phyloP scores from a whole-genome alignment of 495 filamentous ascomycete genomes.

The Hyphodiscus hymeniophilus region DNA sequence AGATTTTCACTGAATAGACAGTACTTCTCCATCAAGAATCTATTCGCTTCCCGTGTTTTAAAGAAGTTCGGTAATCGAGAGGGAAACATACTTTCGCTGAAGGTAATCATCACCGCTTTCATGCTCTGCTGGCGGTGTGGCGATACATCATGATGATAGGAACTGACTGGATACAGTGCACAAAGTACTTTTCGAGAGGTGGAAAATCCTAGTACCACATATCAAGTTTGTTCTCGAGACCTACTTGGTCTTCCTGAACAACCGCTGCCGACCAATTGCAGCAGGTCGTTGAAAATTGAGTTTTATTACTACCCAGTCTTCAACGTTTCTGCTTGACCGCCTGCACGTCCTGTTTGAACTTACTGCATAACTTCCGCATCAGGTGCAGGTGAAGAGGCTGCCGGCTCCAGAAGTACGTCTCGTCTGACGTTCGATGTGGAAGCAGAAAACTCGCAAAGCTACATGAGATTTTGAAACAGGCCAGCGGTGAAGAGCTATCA shows the following conservation, averaged over 20 bases:
- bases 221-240: no score
- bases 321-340: conserved; percentile 9
- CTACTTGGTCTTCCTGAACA: no score
- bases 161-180: conserved; percentile 1
- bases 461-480: conserved; percentile 11
- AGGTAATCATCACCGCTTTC: conserved; percentile 10
- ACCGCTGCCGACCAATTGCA: background rate
- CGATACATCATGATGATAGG: conserved; percentile 2
- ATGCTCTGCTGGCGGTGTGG: conserved; percentile 14
- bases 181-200: background rate
- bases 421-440: conserved; percentile 14
- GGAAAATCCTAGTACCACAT: no score
- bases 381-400: background rate
- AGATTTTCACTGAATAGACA: background rate
- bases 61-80: conserved; percentile 7
- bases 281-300: background rate
- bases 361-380: conserved; percentile 9
- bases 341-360: conserved; percentile 8
- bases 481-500: conserved; percentile 21
- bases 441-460: conserved; percentile 16
- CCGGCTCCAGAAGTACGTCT: conserved; percentile 14
- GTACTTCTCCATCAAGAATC: conserved; percentile 3
- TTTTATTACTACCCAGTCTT: background rate
- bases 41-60: background rate
- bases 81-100: background rate